Conservation (phyloP, 352 stramenopile species). For the Phytophthora quininea region DNA sequence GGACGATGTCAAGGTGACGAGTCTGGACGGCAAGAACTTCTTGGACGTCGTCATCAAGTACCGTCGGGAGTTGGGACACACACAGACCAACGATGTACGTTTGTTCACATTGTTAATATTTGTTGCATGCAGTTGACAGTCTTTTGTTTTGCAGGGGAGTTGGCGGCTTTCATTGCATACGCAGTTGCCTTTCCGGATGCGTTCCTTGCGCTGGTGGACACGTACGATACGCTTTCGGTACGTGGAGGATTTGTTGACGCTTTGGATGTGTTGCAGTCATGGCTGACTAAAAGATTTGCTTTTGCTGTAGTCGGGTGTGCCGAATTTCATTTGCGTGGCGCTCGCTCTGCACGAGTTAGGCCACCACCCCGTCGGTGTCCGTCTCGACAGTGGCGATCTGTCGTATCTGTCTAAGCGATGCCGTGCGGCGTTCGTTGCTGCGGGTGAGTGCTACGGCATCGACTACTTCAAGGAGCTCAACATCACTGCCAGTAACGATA, state of each 20-base stretch:
- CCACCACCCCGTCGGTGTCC: slow-evolving; percentile 93
- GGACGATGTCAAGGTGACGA: slow-evolving; percentile 86
- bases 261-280: background rate
- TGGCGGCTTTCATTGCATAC: slow-evolving; percentile 99
- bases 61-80: slow-evolving; percentile 67
- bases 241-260: slow-evolving; percentile 7
- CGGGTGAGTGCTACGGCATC: slow-evolving; percentile 61
- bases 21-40: slow-evolving; percentile 78
- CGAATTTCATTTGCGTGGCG: slow-evolving; percentile 97
- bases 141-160: slow-evolving; percentile 84
- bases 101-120: background rate
- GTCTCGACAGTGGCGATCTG: slow-evolving; percentile 98
- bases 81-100: slow-evolving; percentile 81
- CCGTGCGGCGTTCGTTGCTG: slow-evolving; percentile 64
- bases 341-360: slow-evolving; percentile 93
- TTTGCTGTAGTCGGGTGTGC: slow-evolving; percentile 84
- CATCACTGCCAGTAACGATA: slow-evolving; percentile 99
- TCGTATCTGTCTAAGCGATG: slow-evolving; percentile 94
- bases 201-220: slow-evolving; percentile 99
- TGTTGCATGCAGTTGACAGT: slow-evolving; percentile 3
- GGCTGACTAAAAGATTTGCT: slow-evolving; percentile 12
- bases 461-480: slow-evolving; percentile 84
- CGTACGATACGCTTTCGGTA: slow-evolving; percentile 96
- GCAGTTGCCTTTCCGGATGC: slow-evolving; percentile 95
- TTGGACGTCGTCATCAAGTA: slow-evolving; percentile 86